phyloP scores from a whole-genome alignment of 768 basidiomycete genomes.

The Suillus clintonianus region DNA sequence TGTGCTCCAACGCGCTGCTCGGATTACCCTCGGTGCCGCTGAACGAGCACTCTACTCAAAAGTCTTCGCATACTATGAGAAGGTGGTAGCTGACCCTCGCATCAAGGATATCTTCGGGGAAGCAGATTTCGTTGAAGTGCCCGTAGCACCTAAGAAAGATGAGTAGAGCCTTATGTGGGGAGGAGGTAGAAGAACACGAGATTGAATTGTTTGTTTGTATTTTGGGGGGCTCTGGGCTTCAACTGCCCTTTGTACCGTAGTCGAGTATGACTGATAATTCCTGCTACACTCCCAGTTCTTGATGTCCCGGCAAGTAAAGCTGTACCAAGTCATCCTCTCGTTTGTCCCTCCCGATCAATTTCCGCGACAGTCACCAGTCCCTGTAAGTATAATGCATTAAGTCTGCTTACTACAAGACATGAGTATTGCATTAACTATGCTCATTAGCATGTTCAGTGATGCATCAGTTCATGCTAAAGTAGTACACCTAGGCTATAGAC shows the following conservation, averaged over 20 bases:
- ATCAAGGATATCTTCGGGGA: constrained; percentile 23
- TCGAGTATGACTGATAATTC: background rate
- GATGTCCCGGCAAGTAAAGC: constrained; percentile 85
- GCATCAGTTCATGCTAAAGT: too few species aligned
- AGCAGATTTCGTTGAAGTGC: constrained; percentile 21
- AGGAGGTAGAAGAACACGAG: too few species aligned
- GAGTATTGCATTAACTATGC: background rate
- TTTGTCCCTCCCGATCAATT: too few species aligned
- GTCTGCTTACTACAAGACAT: background rate
- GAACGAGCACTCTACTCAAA: constrained; percentile 29
- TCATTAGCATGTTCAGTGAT: too few species aligned
- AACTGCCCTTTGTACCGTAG: background rate
- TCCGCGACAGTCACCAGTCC: constrained; percentile 28
- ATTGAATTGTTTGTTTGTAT: background rate
- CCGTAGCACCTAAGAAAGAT: constrained; percentile 10
- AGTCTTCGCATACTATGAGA: constrained; percentile 27
- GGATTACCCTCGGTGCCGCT: constrained; percentile 23
- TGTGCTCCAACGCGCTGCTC: constrained; percentile 23
- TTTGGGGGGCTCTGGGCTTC: background rate
- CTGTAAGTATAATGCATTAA: background rate
- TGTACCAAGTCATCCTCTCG: too few species aligned
- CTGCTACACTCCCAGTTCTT: constrained; percentile 35
- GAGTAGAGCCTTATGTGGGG: background rate
- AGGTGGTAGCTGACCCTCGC: constrained; percentile 18
- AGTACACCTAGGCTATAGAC: too few species aligned